phyloP scores from a whole-genome alignment of 345 rosid genomes.

The Eucalyptus curtisii region DNA sequence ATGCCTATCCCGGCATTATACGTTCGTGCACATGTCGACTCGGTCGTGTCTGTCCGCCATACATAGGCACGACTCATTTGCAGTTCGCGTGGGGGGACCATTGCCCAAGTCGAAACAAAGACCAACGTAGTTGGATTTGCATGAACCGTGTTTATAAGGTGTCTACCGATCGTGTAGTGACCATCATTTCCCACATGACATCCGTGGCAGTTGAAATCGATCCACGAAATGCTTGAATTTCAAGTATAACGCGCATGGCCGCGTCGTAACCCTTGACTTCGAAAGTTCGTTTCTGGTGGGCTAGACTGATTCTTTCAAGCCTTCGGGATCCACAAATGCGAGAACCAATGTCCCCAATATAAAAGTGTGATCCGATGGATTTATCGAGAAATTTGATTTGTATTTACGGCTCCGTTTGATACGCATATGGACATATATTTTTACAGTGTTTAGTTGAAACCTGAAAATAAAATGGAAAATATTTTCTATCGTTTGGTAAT shows the following conservation, averaged over 20 bases:
- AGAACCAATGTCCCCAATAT: neutral
- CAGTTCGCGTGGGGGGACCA: neutral
- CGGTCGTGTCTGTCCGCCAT: neutral
- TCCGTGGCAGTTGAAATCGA: neutral
- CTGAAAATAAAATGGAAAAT: neutral
- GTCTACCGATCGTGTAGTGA: neutral
- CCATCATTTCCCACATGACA: neutral
- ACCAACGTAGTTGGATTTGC: neutral
- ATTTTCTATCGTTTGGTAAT: fast-evolving
- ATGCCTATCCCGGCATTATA: neutral
- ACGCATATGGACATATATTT: no score
- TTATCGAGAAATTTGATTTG: neutral
- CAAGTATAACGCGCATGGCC: neutral
- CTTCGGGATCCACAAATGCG: neutral
- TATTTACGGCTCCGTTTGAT: neutral
- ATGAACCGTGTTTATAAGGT: neutral
- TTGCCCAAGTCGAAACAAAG: neutral
- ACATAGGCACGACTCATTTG: neutral
- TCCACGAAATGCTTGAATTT: neutral
- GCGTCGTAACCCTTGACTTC: neutral
- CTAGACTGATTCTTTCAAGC: neutral
- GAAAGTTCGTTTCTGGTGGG: neutral
- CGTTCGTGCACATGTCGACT: neutral
- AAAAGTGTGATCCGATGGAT: neutral
- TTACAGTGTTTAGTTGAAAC: no score